A percentile compares a stretch with the other conserved stretches of the same genome.
phyloP scores from a whole-genome alignment of 306 rosid genomes.

The Begonia masoniana region DNA sequence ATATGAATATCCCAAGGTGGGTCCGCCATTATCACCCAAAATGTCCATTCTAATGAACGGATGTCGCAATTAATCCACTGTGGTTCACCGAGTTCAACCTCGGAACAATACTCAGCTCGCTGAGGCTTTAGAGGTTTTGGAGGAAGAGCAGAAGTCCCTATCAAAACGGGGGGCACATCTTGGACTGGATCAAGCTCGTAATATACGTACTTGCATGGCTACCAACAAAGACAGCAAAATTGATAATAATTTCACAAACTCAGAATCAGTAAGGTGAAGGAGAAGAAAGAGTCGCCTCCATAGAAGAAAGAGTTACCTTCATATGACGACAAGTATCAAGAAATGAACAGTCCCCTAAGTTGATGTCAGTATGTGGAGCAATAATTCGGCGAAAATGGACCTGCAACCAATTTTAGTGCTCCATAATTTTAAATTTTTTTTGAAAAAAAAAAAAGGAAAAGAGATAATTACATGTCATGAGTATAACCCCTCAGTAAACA shows the following conservation, averaged over 20 bases:
- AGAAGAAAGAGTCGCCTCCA: too few relatives aligned
- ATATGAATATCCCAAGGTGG: slow-evolving; percentile 99
- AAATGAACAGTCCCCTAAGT: slow-evolving; percentile 93
- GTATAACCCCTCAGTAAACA: background rate
- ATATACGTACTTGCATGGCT: slow-evolving; percentile 97
- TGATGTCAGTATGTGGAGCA: slow-evolving; percentile 92
- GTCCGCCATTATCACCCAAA: slow-evolving; percentile 98
- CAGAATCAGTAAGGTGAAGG: background rate
- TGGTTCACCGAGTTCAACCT: slow-evolving; percentile 93
- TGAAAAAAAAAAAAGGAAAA: too few relatives aligned
- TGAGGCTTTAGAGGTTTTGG: slow-evolving; percentile 57
- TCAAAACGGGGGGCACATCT: slow-evolving; percentile 59
- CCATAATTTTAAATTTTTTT: too few relatives aligned
- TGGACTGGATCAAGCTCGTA: slow-evolving; percentile 88
- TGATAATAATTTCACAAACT: background rate
- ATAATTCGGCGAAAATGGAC: slow-evolving; percentile 93
- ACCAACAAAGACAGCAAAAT: slow-evolving; percentile 7
- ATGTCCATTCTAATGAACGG: slow-evolving; percentile 96
- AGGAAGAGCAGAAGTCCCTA: slow-evolving; percentile 36
- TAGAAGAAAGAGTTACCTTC: too few relatives aligned
- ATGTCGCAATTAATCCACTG: slow-evolving; percentile 99
- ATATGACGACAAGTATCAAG: slow-evolving; percentile 97
- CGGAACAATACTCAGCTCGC: slow-evolving; percentile 98
- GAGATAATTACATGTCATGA: slow-evolving; percentile 6
- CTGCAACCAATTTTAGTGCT: slow-evolving; percentile 21